phyloP scores from a whole-genome alignment of 2,329 filamentous ascomycete genomes.

The Fulvia fulva region DNA sequence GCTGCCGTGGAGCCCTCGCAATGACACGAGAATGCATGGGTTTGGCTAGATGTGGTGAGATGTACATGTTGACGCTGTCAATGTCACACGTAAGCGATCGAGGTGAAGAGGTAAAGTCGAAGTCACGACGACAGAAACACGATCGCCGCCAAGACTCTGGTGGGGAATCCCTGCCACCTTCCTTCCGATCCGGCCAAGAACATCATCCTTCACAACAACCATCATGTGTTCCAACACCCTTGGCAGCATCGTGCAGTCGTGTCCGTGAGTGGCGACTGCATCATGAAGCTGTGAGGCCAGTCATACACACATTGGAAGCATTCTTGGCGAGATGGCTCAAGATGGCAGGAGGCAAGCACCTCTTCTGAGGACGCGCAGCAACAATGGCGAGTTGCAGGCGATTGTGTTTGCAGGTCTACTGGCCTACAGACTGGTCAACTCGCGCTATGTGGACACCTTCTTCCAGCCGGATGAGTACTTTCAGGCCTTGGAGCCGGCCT shows the following conservation, averaged over 20 bases:
- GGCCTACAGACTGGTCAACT: slow-evolving; percentile 73
- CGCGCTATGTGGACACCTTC: slow-evolving; percentile 75
- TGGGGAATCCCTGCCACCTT: neutral
- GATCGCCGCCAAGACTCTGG: too few species aligned
- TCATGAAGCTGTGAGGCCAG: neutral
- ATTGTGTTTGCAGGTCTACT: slow-evolving; percentile 43
- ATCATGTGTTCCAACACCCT: neutral
- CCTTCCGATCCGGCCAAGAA: neutral
- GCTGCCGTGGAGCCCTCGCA: neutral
- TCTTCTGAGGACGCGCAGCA: neutral
- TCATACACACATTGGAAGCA: neutral
- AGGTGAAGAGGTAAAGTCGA: neutral
- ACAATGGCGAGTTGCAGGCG: neutral
- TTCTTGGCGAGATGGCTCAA: neutral
- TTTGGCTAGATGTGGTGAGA: neutral
- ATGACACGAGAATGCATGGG: neutral
- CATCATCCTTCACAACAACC: neutral
- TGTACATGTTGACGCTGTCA: neutral
- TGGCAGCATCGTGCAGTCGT: neutral
- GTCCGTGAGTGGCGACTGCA: neutral
- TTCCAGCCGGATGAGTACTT: slow-evolving; percentile 99
- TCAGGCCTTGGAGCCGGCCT: slow-evolving; percentile 91
- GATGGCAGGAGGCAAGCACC: neutral
- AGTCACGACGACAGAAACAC: neutral
- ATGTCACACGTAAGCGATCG: too few species aligned